phyloP scores from a whole-genome alignment of 805 yeast genomes.

The Wickerhamiella vanderwaltii region DNA sequence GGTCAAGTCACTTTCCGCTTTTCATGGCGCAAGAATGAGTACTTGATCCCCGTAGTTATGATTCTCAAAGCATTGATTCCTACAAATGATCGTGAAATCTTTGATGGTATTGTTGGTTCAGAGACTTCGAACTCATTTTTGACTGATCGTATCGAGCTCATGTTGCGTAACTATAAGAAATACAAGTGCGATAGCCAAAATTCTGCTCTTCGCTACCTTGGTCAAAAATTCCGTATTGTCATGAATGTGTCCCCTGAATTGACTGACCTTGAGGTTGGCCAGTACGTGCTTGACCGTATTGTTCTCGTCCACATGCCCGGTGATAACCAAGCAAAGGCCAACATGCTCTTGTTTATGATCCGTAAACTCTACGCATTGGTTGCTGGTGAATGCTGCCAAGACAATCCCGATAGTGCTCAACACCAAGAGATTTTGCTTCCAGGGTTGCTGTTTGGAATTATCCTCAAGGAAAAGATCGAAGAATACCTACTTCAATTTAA shows the following conservation, averaged over 20 bases:
- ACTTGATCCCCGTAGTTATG: conserved; percentile 86
- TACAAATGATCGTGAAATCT: conserved; percentile 87
- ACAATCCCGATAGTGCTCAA: conserved; percentile 98
- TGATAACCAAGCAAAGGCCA: conserved; percentile 65
- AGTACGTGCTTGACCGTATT: conserved; percentile 66
- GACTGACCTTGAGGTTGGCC: conserved; percentile 83
- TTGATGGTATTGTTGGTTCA: conserved; percentile 89
- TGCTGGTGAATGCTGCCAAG: conserved; percentile 93
- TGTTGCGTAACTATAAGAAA: conserved; percentile 76
- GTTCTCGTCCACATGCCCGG: conserved; percentile 73
- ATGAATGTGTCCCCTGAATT: conserved; percentile 80
- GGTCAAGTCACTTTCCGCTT: conserved; percentile 95
- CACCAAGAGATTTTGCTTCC: conserved; percentile 95
- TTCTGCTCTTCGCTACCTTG: conserved; percentile 87
- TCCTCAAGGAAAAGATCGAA: conserved; percentile 88
- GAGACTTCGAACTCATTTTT: conserved; percentile 81
- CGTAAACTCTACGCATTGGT: conserved; percentile 89
- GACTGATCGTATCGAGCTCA: conserved; percentile 93
- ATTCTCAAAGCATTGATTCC: conserved; percentile 80
- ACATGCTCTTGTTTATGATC: conserved; percentile 84
- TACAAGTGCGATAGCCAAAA: conserved; percentile 67
- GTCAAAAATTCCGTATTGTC: conserved; percentile 91
- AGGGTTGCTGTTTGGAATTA: conserved; percentile 94
- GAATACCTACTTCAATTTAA: conserved; percentile 71
- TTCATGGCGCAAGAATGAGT: conserved; percentile 95